These are phyloP conservation scores for Nepenthes alata DNA, from an alignment of 179 eudicot genomes.

Conservation along the genomic window DNA sequence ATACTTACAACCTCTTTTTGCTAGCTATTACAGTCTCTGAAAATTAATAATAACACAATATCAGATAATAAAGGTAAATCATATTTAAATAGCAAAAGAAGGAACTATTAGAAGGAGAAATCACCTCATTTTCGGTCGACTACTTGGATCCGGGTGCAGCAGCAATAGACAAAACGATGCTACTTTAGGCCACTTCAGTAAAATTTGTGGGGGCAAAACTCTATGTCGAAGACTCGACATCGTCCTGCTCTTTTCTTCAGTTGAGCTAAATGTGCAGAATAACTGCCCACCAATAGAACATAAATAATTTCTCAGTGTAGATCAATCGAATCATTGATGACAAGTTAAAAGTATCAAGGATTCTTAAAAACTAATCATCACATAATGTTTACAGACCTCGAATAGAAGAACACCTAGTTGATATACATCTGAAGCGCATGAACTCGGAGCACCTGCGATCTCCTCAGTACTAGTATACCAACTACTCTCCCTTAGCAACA, in stretches of 20 bases:
- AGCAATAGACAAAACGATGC: constrained; percentile 98
- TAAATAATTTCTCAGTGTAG: not conserved
- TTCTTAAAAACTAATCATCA: constrained; percentile 5
- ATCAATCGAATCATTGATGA: constrained; percentile 5
- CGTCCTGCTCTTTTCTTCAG: constrained; percentile 71
- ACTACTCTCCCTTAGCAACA: constrained; percentile 71
- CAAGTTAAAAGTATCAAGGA: not conserved
- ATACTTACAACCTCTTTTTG: too few species aligned
- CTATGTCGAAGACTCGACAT: constrained; percentile 93
- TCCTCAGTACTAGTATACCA: constrained; percentile 96
- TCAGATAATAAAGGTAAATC: too few species aligned
- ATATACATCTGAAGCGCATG: constrained; percentile 91
- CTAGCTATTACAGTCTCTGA: too few species aligned
- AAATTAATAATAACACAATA: too few species aligned
- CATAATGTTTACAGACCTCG: constrained; percentile 50
- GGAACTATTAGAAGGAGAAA: constrained; percentile 3
- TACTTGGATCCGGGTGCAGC: constrained; percentile 81
- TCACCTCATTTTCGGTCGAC: constrained; percentile 84
- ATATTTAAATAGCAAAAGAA: too few species aligned
- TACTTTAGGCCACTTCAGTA: constrained; percentile 91
- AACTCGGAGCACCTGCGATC: constrained; percentile 58
- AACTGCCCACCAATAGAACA: constrained; percentile 40
- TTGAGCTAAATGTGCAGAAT: constrained; percentile 68
- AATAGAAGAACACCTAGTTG: constrained; percentile 91
- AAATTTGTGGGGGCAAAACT: constrained; percentile 87